A percentile compares a stretch with the other conserved stretches of the same genome.
phyloP scores from a whole-genome alignment of 2,329 filamentous ascomycete genomes.

The Aspergillus pseudonomiae region DNA sequence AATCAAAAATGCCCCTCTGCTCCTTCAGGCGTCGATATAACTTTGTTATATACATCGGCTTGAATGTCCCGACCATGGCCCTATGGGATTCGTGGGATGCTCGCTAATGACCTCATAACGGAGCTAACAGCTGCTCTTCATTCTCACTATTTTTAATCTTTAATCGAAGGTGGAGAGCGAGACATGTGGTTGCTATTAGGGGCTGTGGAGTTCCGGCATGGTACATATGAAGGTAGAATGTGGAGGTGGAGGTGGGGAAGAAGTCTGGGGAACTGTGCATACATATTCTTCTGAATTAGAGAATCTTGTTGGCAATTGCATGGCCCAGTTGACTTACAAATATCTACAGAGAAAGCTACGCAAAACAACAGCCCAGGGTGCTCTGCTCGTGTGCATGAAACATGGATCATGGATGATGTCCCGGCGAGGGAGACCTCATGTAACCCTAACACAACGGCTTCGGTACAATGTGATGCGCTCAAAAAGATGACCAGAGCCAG shows the following conservation, averaged over 20 bases:
- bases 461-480: neutral
- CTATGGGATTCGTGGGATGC: neutral
- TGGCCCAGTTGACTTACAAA: neutral
- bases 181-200: neutral
- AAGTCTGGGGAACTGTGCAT: neutral
- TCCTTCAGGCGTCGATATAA: neutral
- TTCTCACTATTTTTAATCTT: neutral
- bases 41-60: neutral
- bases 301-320: neutral
- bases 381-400: neutral
- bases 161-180: neutral
- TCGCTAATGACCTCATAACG: neutral
- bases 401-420: neutral
- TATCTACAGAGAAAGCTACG: neutral
- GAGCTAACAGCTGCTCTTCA: neutral
- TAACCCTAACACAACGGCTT: neutral
- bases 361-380: neutral
- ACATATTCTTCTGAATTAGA: neutral
- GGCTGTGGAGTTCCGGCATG: neutral
- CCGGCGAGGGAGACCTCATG: neutral
- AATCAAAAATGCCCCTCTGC: neutral
- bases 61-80: neutral
- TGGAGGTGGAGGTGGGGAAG: neutral
- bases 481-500: neutral
- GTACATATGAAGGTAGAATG: neutral